These are phyloP conservation scores for Trichoderma parareesei DNA, from an alignment of 495 filamentous ascomycete genomes.

Conservation along the genomic window DNA sequence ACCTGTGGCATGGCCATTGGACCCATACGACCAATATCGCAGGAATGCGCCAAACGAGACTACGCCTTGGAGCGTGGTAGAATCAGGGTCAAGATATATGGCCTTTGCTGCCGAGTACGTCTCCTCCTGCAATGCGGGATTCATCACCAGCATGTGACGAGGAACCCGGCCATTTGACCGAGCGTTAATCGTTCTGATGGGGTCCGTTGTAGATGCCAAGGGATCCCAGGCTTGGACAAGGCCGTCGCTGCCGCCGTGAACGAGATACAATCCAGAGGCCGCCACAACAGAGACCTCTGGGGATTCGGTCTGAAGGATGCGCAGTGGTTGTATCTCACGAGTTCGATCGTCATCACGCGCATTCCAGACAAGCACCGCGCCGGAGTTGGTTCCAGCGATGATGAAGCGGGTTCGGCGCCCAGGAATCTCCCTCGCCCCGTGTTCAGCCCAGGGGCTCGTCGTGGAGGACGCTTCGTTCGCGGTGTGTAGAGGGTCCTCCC, in stretches of 20 bases:
- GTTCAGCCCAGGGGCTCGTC: constrained; percentile 21
- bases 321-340: constrained; percentile 50
- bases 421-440: constrained; percentile 51
- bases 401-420: constrained; percentile 77
- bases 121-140: constrained; percentile 37
- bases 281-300: constrained; percentile 82
- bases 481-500: constrained; percentile 62
- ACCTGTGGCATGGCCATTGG: constrained; percentile 36
- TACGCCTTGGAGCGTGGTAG: constrained; percentile 82
- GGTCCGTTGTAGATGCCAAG: constrained; percentile 67
- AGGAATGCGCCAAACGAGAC: constrained; percentile 81
- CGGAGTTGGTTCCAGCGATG: constrained; percentile 72
- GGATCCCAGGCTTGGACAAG: constrained; percentile 97
- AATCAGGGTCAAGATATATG: constrained; percentile 80
- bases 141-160: constrained; percentile 31
- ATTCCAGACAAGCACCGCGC: constrained; percentile 77
- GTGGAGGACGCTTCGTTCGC: constrained; percentile 16
- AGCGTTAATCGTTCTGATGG: constrained; percentile 83
- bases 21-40: constrained; percentile 91
- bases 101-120: constrained; percentile 80
- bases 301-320: constrained; percentile 84
- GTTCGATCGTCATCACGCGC: constrained; percentile 53
- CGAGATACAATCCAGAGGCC: constrained; percentile 75
- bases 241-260: constrained; percentile 91
- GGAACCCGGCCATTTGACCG: constrained; percentile 72